phyloP scores from a whole-genome alignment of 176 grass and related monocot species.

The Lolium rigidum region DNA sequence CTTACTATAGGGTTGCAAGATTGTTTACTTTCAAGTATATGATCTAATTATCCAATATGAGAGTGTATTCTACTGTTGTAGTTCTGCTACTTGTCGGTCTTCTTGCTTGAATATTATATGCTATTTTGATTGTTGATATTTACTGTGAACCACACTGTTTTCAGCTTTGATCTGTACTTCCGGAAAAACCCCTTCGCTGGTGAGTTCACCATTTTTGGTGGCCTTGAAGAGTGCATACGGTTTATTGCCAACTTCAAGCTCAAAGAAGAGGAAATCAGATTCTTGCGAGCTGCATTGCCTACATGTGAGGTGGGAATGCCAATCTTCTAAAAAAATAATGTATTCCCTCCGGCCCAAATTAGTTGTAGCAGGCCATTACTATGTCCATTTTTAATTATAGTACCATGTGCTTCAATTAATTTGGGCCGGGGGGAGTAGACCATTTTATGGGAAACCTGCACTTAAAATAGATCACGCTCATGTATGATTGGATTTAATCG shows the following conservation, averaged over 20 bases:
- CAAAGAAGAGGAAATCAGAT: conserved; percentile 77
- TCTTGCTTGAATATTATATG: not conserved
- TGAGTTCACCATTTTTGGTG: conserved; percentile 93
- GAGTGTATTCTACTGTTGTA: not conserved
- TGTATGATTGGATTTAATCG: not conserved
- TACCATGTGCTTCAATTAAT: too few relatives aligned
- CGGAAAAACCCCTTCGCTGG: conserved; percentile 92
- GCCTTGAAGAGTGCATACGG: conserved; percentile 95
- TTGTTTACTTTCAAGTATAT: not conserved
- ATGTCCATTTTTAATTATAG: too few relatives aligned
- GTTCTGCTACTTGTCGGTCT: not conserved
- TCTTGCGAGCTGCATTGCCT: conserved; percentile 69
- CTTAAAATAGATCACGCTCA: not conserved
- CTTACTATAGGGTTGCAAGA: not conserved
- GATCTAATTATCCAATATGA: not conserved
- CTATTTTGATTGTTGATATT: not conserved
- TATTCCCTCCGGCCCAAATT: not conserved
- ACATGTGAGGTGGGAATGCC: conserved; percentile 67
- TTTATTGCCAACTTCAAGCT: conserved; percentile 95
- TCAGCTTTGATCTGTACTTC: conserved; percentile 95
- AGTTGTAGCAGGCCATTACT: too few relatives aligned
- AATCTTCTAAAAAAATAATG: not conserved
- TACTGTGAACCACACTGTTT: conserved; percentile 33
- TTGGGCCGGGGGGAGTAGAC: not conserved
- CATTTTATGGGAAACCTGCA: not conserved